Base-by-base conservation (phyloP, 257 asterid genomes). In the Nicotiana otophora region DNA sequence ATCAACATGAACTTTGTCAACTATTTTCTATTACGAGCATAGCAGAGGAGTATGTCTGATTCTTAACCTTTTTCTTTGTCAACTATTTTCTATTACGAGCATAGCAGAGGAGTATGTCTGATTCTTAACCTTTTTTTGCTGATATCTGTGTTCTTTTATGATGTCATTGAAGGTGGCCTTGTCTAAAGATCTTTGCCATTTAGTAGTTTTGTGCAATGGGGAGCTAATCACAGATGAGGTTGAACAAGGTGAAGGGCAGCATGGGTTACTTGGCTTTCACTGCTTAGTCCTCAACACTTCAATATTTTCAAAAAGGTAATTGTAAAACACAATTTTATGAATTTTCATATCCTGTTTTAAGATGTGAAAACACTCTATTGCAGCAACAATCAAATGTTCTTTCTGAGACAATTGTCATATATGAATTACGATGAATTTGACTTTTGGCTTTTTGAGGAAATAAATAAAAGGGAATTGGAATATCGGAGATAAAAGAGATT, bases 241-340 rank as follows among this genome's bases (percentile, higher is more conserved):
- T 65, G 87, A 87, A 84, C 88, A 86, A 87, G 87, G 84, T 81
- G 90, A 48, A 20, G 65, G 82, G 82, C 86, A 81, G 75, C 84
- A 82, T 87, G 88, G 84, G 83, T 84, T 87, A 86, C 89, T 88
- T 68, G 97, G 96, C 85, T 74, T 88, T 65, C 94, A 93, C 83
- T 88, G 97, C 87, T 84, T 94, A 82, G 93, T 92, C 82, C 95
- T 96, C 64, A 93, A 94, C 88, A 91, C 95, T 88, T 84, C 96
- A 84, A 94, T 94, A 77, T 94, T 96, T 80, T 86, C 83, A 86
- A 90, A 90, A 86, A 91, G 99, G 99, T 96, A 91, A 85, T 55
- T 4, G 63, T 77, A n/a, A 63, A 65, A 9, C 66, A 3, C 19
- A 81, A 30, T 23, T 26, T 51, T 14, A 51, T 51, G 80, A 74